Evolutionary conservation across 73 alveolate genomes (phyloP).

Genomic region (Paramecium primaurelia): DNA sequence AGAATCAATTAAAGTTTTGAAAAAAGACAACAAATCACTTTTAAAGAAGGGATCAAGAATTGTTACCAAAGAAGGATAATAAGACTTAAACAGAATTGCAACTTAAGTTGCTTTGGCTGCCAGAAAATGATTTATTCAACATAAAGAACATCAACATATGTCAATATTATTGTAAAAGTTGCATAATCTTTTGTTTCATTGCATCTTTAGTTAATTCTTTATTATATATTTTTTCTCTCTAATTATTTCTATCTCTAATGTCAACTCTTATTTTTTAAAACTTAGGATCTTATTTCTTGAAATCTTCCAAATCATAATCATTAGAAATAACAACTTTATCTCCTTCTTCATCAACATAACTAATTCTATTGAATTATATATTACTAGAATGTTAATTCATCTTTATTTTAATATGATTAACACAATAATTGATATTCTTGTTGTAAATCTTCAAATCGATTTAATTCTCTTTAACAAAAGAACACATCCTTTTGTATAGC

Average conservation of each 20-base stretch:
- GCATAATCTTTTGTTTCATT: background rate
- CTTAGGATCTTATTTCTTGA: background rate
- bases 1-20: conserved; percentile 81
- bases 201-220: background rate
- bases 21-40: conserved; percentile 65
- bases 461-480: background rate
- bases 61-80: conserved; percentile 67
- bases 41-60: conserved; percentile 64
- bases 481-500: background rate
- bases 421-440: background rate
- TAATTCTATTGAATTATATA: background rate
- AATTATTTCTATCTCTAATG: background rate
- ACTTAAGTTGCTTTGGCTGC: conserved; percentile 61
- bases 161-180: background rate
- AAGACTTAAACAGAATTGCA: conserved; percentile 72
- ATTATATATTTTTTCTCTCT: background rate
- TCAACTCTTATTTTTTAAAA: background rate
- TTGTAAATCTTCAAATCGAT: conserved; percentile 30
- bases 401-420: background rate
- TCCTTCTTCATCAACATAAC: background rate
- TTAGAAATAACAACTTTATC: background rate
- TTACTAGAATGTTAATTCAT: background rate
- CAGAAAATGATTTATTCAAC: background rate
- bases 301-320: background rate
- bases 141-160: background rate